Evolutionary conservation across 228 moss, liverwort and hornwort species (phyloP).

Genomic region (Sphagnum magellanicum): DNA sequence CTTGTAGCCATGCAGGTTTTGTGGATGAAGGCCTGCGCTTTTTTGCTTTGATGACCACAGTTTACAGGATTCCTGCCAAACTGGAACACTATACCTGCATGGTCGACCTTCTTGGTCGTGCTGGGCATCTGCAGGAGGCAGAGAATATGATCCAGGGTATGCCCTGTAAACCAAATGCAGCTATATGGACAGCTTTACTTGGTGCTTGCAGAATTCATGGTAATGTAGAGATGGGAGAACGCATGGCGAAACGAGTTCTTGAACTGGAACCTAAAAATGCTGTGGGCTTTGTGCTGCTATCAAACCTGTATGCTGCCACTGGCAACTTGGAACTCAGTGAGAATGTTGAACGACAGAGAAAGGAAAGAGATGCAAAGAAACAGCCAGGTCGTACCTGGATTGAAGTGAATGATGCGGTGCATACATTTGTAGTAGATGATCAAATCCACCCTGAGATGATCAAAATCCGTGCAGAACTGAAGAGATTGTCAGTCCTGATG

Average conservation of each 20-base stretch:
- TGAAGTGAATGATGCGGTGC: constrained; percentile 2
- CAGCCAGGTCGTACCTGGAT: neutral
- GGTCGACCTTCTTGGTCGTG: constrained; percentile 9
- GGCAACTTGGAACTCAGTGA: neutral
- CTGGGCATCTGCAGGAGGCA: constrained; percentile 3
- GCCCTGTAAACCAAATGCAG: neutral
- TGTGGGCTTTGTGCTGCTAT: constrained; percentile 2
- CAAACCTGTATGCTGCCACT: constrained; percentile 1
- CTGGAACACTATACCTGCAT: neutral
- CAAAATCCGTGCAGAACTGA: constrained; percentile 1
- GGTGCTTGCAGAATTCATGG: constrained; percentile 4
- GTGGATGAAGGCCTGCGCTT: constrained; percentile 1
- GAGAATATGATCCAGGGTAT: constrained; percentile 1
- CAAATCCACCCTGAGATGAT: neutral
- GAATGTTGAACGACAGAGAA: neutral
- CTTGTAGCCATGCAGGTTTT: constrained; percentile 6
- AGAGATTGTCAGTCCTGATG: neutral
- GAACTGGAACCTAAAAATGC: constrained; percentile 2
- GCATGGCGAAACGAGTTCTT: neutral
- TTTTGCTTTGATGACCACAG: neutral
- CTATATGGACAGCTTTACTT: constrained; percentile 6
- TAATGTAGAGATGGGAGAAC: constrained; percentile 2
- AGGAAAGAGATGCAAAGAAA: neutral
- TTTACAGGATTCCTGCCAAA: constrained; percentile 1
- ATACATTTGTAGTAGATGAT: constrained; percentile 2